Evolutionary conservation across 2,329 filamentous ascomycete genomes (phyloP).

Genomic region (Diaporthe sp.): DNA sequence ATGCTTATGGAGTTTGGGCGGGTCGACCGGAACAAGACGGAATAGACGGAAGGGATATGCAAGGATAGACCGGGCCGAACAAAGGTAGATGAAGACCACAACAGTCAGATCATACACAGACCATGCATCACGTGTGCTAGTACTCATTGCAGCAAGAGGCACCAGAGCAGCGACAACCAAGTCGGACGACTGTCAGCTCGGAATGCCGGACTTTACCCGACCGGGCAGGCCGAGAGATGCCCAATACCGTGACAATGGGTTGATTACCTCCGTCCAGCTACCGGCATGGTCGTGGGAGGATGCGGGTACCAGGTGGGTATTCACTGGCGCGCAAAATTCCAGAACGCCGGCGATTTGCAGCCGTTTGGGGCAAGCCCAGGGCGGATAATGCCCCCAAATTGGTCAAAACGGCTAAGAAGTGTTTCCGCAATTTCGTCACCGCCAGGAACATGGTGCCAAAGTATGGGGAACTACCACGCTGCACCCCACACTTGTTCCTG

Average conservation of each 20-base stretch:
- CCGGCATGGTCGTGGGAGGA: background rate
- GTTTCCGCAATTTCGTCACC: constrained; percentile 24
- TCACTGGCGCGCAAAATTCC: background rate
- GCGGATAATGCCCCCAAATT: background rate
- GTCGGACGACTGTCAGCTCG: constrained; percentile 12
- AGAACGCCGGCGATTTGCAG: background rate
- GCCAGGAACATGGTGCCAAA: constrained; percentile 24
- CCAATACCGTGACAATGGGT: background rate
- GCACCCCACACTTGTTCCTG: constrained; percentile 30
- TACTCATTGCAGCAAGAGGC: background rate
- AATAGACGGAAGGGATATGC: background rate
- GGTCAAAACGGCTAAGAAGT: background rate
- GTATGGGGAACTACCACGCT: constrained; percentile 23
- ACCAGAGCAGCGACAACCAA: background rate
- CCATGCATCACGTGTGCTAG: background rate
- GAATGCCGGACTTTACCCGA: constrained; percentile 3
- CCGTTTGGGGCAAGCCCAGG: constrained; percentile 17
- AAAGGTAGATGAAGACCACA: background rate
- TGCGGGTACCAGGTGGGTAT: background rate
- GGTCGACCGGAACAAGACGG: background rate
- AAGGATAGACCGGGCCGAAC: background rate
- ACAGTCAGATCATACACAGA: background rate
- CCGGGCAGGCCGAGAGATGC: constrained; percentile 5
- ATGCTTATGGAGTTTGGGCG: constrained; percentile 20
- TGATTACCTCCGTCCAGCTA: constrained; percentile 6